A percentile compares a stretch with the other conserved stretches of the same genome.
Conservation (phyloP, 768 basidiomycete genomes). For the Auriscalpium microsporum region DNA sequence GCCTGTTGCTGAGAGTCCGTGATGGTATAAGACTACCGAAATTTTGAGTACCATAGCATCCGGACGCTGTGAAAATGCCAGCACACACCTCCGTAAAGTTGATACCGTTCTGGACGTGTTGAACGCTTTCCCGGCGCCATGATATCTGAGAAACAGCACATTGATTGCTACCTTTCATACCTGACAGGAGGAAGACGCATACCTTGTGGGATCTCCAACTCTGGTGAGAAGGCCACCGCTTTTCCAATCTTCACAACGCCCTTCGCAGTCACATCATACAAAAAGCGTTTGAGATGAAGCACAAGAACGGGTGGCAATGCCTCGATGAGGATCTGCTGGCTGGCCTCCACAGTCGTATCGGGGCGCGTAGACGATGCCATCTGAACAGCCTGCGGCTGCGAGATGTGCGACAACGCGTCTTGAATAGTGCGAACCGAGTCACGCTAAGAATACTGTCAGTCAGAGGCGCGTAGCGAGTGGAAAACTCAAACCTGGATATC, state of each 20-base stretch:
- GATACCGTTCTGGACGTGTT: conserved; percentile 55
- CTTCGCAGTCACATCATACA: conserved; percentile 66
- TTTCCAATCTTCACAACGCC: conserved; percentile 86
- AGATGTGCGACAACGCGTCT: conserved; percentile 74
- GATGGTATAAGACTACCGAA: conserved; percentile 76
- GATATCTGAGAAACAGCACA: neutral
- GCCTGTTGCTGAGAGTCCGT: conserved; percentile 81
- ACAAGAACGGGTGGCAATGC: conserved; percentile 76
- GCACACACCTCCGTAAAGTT: conserved; percentile 70
- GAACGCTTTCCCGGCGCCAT: conserved; percentile 36
- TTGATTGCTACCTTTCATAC: neutral
- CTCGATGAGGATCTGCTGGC: conserved; percentile 68
- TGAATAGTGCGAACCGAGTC: conserved; percentile 70
- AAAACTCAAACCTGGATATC: conserved; percentile 67
- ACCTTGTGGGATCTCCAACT: conserved; percentile 72
- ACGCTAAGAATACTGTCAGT: conserved; percentile 33
- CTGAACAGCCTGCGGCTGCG: conserved; percentile 74
- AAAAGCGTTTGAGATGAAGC: conserved; percentile 85
- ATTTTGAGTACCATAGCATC: neutral
- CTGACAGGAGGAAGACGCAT: conserved; percentile 9
- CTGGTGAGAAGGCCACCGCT: conserved; percentile 66
- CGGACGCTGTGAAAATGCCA: neutral
- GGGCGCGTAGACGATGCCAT: conserved; percentile 51
- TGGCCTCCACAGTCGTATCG: conserved; percentile 60
- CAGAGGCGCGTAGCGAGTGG: neutral